phyloP scores from a whole-genome alignment of 129 eudicot species.

The Dittrichia graveolens region DNA sequence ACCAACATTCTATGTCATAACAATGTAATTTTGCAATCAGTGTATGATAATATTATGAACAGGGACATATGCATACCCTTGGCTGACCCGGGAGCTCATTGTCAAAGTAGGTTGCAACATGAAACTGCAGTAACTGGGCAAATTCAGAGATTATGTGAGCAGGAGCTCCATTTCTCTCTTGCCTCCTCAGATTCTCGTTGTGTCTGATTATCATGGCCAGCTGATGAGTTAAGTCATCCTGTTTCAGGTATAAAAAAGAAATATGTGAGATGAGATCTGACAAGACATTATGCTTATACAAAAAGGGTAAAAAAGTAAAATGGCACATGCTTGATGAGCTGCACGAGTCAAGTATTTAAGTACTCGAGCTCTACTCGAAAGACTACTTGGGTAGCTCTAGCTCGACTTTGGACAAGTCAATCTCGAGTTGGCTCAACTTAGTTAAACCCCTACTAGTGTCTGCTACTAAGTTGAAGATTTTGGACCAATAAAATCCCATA shows the following conservation, averaged over 20 bases:
- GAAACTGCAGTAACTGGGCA: slow-evolving; percentile 94
- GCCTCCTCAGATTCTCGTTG: slow-evolving; percentile 84
- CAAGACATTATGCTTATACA: not conserved
- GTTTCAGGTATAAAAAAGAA: slow-evolving; percentile 26
- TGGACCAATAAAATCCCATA: too few species aligned
- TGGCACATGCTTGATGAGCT: not conserved
- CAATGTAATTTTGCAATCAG: not conserved
- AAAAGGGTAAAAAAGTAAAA: too few species aligned
- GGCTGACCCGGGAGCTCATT: slow-evolving; percentile 99
- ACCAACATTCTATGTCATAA: not conserved
- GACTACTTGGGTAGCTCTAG: too few species aligned
- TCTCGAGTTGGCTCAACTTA: too few species aligned
- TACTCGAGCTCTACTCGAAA: too few species aligned
- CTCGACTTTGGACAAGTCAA: too few species aligned
- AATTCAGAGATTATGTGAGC: slow-evolving; percentile 97
- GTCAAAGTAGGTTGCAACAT: slow-evolving; percentile 93
- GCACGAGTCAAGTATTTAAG: not conserved
- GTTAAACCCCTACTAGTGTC: too few species aligned
- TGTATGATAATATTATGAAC: not conserved
- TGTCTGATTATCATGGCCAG: slow-evolving; percentile 96
- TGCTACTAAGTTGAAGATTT: too few species aligned
- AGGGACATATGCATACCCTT: slow-evolving; percentile 52
- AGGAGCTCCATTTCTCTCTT: slow-evolving; percentile 98
- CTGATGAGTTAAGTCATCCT: slow-evolving; percentile 98
- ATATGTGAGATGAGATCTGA: not conserved